Evolutionary conservation across 176 grass and related monocot species (phyloP).

Genomic region (Chrysopogon serrulatus): DNA sequence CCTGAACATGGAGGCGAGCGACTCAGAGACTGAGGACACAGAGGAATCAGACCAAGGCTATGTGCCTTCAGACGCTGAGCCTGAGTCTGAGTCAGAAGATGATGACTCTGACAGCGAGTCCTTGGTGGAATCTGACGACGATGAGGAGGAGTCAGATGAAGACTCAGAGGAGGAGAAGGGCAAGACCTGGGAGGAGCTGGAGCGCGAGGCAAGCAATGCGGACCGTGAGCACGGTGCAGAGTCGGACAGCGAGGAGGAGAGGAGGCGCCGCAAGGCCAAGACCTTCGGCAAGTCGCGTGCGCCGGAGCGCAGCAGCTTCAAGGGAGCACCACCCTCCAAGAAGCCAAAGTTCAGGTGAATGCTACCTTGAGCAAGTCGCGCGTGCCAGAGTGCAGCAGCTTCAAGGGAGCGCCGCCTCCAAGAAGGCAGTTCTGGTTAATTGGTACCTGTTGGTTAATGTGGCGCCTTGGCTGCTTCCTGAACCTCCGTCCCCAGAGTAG

Average conservation of each 20-base stretch:
- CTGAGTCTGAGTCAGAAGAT: slow-evolving; percentile 61
- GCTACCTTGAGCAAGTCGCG: no score
- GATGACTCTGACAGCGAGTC: slow-evolving; percentile 56
- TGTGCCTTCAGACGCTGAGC: slow-evolving; percentile 71
- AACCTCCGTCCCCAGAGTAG: neutral
- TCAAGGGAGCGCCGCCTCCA: no score
- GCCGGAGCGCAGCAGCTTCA: slow-evolving; percentile 42
- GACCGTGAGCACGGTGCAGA: slow-evolving; percentile 68
- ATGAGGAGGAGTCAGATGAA: slow-evolving; percentile 37
- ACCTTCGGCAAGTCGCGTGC: slow-evolving; percentile 38
- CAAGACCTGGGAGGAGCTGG: slow-evolving; percentile 89
- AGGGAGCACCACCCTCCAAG: slow-evolving; percentile 31
- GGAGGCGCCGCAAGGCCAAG: slow-evolving; percentile 62
- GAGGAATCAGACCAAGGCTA: slow-evolving; percentile 87
- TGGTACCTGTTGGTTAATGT: no score
- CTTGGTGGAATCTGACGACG: slow-evolving; percentile 59
- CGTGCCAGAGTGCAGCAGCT: no score
- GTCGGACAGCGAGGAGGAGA: slow-evolving; percentile 82
- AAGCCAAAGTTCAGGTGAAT: slow-evolving; percentile 45
- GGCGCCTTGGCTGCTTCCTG: neutral
- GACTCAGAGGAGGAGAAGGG: slow-evolving; percentile 93
- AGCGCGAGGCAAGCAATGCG: slow-evolving; percentile 76
- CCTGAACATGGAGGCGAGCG: slow-evolving; percentile 89
- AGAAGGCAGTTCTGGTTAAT: no score
- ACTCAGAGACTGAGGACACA: slow-evolving; percentile 73